A percentile compares a stretch with the other conserved stretches of the same genome.
Evolutionary conservation across 805 yeast genomes (phyloP).

Genomic region (Blastobotrys peoriensis): DNA sequence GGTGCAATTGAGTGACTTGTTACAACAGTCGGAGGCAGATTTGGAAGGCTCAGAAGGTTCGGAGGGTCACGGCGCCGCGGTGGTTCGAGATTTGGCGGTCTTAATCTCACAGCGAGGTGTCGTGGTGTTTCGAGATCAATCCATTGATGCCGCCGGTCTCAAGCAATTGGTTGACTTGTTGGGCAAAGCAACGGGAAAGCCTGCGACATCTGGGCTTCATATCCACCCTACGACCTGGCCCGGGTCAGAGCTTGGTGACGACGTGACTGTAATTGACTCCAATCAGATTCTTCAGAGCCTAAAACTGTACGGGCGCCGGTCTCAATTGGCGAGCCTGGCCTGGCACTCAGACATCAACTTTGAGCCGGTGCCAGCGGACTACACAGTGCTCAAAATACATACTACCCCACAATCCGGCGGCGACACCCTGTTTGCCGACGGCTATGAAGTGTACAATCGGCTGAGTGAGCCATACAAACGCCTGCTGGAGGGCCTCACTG

Average conservation of each 20-base stretch:
- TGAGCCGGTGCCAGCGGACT: conserved; percentile 66
- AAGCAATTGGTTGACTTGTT: conserved; percentile 42
- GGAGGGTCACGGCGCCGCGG: too few relatives aligned
- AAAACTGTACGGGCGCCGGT: neutral
- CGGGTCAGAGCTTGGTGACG: conserved; percentile 40
- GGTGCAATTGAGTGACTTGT: too few relatives aligned
- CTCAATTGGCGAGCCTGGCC: conserved; percentile 1
- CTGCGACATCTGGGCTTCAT: conserved; percentile 36
- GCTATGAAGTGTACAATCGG: conserved; percentile 48
- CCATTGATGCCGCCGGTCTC: conserved; percentile 37
- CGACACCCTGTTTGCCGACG: conserved; percentile 47
- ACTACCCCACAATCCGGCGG: conserved; percentile 51
- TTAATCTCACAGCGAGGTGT: conserved; percentile 69
- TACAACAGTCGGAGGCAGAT: too few relatives aligned
- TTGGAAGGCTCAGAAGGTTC: too few relatives aligned
- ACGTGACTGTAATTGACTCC: conserved; percentile 35
- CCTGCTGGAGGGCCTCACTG: conserved; percentile 51
- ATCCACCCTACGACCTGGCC: conserved; percentile 61
- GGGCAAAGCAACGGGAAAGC: conserved; percentile 60
- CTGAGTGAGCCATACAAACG: conserved; percentile 43
- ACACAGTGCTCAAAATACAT: conserved; percentile 57
- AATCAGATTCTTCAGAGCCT: too few relatives aligned
- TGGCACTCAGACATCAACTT: conserved; percentile 79
- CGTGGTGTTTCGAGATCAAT: conserved; percentile 61
- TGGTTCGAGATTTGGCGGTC: conserved; percentile 66